Percentiles rank a stretch among this genome's conserved stretches.
phyloP scores from a whole-genome alignment of 768 basidiomycete genomes.

The Lactarius tabidus region DNA sequence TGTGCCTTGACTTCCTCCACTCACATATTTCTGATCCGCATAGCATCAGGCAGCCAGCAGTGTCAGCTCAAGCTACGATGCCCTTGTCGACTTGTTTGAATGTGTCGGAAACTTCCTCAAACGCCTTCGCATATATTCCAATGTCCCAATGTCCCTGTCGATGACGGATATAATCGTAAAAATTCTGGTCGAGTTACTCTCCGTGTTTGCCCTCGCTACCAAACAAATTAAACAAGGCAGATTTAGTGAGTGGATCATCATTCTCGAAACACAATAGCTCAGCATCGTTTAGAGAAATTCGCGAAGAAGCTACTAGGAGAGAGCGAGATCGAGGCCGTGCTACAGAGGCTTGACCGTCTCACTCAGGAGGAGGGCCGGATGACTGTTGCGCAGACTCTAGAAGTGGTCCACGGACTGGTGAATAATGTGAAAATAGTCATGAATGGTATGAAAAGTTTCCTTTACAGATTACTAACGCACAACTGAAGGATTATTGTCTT shows the following conservation, averaged over 20 bases:
- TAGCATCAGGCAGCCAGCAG: background rate
- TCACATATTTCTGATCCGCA: background rate
- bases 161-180: background rate
- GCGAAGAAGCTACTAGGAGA: slow-evolving; percentile 6
- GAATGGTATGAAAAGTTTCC: background rate
- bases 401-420: slow-evolving; percentile 1
- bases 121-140: background rate
- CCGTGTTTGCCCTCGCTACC: background rate
- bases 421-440: slow-evolving; percentile 1
- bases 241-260: background rate
- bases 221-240: slow-evolving; percentile 1
- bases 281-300: background rate
- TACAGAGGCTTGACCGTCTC: background rate
- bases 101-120: slow-evolving; percentile 4
- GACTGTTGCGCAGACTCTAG: background rate
- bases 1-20: background rate
- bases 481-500: background rate
- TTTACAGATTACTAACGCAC: background rate
- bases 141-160: background rate
- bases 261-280: background rate
- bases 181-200: slow-evolving; percentile 7
- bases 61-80: background rate
- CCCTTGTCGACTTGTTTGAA: slow-evolving; percentile 1
- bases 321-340: background rate
- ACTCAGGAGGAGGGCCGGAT: slow-evolving; percentile 2